phyloP scores from a whole-genome alignment of 2,329 filamentous ascomycete species.

The Cercospora sp. region DNA sequence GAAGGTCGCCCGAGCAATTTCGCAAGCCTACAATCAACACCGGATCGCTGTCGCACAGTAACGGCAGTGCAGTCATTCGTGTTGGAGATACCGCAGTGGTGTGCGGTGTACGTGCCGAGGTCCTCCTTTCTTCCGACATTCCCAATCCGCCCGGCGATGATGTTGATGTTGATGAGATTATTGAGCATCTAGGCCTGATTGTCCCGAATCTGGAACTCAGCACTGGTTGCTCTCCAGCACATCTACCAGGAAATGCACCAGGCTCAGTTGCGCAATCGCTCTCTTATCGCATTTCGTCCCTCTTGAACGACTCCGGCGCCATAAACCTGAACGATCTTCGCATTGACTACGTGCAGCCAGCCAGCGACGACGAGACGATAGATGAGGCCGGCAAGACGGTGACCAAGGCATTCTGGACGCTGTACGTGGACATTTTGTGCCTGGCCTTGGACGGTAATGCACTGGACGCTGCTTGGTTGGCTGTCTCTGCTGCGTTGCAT shows the following conservation, averaged over 20 bases:
- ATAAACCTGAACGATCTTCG: conserved; percentile 68
- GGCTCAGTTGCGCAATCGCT: conserved; percentile 79
- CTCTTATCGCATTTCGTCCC: conserved; percentile 73
- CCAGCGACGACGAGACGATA: conserved; percentile 51
- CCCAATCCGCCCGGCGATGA: conserved; percentile 56
- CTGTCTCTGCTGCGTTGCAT: conserved; percentile 75
- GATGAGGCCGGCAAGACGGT: conserved; percentile 46
- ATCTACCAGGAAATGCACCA: conserved; percentile 81
- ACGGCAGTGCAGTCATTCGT: conserved; percentile 86
- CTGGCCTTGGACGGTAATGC: conserved; percentile 89
- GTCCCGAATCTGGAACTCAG: conserved; percentile 93
- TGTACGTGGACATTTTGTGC: conserved; percentile 95
- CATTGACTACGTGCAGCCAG: conserved; percentile 58
- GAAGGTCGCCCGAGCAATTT: conserved; percentile 68
- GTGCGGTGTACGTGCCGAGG: conserved; percentile 85
- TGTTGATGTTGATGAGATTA: conserved; percentile 29
- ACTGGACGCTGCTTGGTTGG: conserved; percentile 87
- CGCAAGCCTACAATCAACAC: conserved; percentile 76
- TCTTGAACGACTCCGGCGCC: conserved; percentile 71
- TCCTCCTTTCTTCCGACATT: conserved; percentile 73
- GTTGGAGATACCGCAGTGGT: conserved; percentile 92
- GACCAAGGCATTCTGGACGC: conserved; percentile 86
- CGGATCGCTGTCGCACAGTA: conserved; percentile 81
- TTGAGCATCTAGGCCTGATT: conserved; percentile 65
- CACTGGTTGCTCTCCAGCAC: conserved; percentile 84